Evolutionary conservation across 768 basidiomycete species (phyloP).

Genomic region (Lactarius sp.): DNA sequence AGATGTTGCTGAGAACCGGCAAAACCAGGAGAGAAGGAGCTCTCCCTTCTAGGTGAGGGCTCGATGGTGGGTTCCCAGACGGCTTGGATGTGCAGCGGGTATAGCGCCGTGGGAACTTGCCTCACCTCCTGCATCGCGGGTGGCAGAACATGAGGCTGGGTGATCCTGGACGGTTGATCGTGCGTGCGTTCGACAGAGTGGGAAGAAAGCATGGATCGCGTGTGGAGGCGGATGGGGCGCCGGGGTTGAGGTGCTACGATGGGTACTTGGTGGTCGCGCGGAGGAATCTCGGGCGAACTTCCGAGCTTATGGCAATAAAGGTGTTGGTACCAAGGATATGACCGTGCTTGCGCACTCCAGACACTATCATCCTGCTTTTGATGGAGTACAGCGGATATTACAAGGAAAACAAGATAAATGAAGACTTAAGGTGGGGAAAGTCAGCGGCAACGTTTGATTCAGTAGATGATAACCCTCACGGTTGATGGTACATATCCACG

Average conservation of each 20-base stretch:
- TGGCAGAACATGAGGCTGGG: not conserved
- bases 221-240: conserved; percentile 17
- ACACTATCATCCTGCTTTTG: conserved; percentile 8
- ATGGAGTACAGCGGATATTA: conserved; percentile 16
- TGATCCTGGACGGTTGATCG: not conserved
- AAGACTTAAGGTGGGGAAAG: conserved; percentile 12
- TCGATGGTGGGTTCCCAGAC: not conserved
- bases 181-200: conserved; percentile 3
- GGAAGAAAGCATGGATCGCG: conserved; percentile 6
- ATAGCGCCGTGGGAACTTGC: conserved; percentile 5
- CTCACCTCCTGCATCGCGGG: not conserved
- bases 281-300: conserved; percentile 1
- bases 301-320: conserved; percentile 9
- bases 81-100: conserved; percentile 18
- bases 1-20: not conserved
- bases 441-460: not conserved
- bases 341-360: conserved; percentile 19
- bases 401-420: conserved; percentile 16
- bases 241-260: conserved; percentile 20
- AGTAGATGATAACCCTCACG: conserved; percentile 4
- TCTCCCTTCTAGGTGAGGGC: not conserved
- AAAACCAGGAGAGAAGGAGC: not conserved
- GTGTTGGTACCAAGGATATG: conserved; percentile 21
- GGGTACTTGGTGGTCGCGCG: not conserved
- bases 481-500: conserved; percentile 24